Percentiles rank a stretch among this genome's conserved stretches.
Conservation (phyloP, 768 basidiomycete genomes). For the Rhodotorula sphaerocarpa region DNA sequence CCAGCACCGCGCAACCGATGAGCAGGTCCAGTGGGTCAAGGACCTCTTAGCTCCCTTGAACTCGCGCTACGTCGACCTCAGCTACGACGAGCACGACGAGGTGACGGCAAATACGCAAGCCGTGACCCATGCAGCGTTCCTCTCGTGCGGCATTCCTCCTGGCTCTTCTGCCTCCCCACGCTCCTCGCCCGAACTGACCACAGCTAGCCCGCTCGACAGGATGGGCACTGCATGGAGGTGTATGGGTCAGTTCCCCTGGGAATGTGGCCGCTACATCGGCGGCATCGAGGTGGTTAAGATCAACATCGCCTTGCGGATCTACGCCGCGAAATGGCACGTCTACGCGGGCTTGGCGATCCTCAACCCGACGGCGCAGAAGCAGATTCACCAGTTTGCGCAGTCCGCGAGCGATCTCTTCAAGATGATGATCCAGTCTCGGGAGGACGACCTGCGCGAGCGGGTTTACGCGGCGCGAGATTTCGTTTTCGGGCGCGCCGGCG, state of each 20-base stretch:
- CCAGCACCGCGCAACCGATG: constrained; percentile 69
- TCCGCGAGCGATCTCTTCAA: constrained; percentile 86
- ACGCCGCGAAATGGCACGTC: constrained; percentile 96
- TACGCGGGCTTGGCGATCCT: constrained; percentile 97
- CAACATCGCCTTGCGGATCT: constrained; percentile 92
- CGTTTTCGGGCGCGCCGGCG: constrained; percentile 56
- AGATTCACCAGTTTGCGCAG: constrained; percentile 84
- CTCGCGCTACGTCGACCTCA: constrained; percentile 80
- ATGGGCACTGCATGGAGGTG: constrained; percentile 97
- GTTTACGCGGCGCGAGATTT: constrained; percentile 63
- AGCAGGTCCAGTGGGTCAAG: constrained; percentile 68
- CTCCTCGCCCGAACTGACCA: background rate
- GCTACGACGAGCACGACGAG: constrained; percentile 91
- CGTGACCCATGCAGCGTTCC: constrained; percentile 93
- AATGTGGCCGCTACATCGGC: constrained; percentile 80
- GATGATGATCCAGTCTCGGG: constrained; percentile 68
- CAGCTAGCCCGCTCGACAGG: constrained; percentile 46
- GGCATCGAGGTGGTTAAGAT: constrained; percentile 98
- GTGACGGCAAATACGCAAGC: constrained; percentile 98
- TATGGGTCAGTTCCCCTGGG: constrained; percentile 79
- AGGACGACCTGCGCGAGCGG: constrained; percentile 56
- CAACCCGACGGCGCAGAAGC: constrained; percentile 76
- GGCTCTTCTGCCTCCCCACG: constrained; percentile 1
- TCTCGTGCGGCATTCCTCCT: constrained; percentile 55
- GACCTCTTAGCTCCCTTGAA: constrained; percentile 67